Evolutionary conservation across 177 flowering plant genomes (phyloP), one percentile per base, ranked within the genome.

Genomic region (Vitis hybrid): DNA sequence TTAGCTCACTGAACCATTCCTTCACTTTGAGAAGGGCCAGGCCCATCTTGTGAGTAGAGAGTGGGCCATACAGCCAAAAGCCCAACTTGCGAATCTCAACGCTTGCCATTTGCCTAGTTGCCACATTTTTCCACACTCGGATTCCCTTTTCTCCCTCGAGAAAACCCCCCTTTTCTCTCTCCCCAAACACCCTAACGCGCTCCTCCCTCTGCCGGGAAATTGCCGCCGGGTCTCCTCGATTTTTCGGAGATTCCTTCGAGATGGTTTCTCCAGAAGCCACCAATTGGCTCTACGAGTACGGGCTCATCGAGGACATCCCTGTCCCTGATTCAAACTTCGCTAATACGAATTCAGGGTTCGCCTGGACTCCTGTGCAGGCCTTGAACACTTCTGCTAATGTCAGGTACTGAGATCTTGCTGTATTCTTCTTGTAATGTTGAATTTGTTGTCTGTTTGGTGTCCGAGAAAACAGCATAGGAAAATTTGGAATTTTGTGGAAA

Each of bases 191-290:
- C 21, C 15, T 21, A 23, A 45, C 32, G 56, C 45, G 56, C 45
- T 9, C 39, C 62, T 51, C 23, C 18, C 15, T 70, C 62, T 68
- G 60, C 58, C 60, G 49, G 68, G 60, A 70, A 73, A 67, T 55
- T 54, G 23, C 60, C 48, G 48, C 74, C 72, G 68, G 75, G 66
- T 11, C 48, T 19, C 51, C 2, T 11, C 48, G 15, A 26, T 3
- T 11, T 56, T 59, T 81, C 80, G 68, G 81, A 54, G 49, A 65
- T 50, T 60, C 6, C 10, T 56, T 32, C 12, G 58, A 50, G 58
- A 89, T 87, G 93, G 83, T 78, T 54, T 83, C 88, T 10, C 85
- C 87, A 7, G 91, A 87, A 68, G 80, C 72, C 68, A 51, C 79
- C 56, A 83, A 82, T 69, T 89, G 88, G 89, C 56, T 86, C n/a